Conservation (phyloP, 805 yeast species). For the Cyberlindnera maclurae region DNA sequence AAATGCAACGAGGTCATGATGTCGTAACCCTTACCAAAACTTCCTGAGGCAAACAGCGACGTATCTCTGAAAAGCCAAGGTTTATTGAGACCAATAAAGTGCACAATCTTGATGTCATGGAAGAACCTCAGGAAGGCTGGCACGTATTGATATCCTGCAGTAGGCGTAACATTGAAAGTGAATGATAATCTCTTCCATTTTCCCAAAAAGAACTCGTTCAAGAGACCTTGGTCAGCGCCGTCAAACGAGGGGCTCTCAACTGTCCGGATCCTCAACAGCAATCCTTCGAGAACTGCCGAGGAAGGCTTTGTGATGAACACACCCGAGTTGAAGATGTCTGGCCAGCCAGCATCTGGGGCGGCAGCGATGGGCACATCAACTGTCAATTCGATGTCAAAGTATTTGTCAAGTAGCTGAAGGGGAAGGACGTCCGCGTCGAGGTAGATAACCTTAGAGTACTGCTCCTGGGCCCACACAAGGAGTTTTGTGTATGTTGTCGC, state of each 20-base stretch:
- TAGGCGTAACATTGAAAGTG: slow-evolving; percentile 71
- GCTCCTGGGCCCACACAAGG: slow-evolving; percentile 37
- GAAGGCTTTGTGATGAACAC: slow-evolving; percentile 52
- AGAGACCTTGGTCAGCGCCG: slow-evolving; percentile 83
- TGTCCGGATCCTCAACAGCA: slow-evolving; percentile 25
- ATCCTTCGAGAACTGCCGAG: slow-evolving; percentile 29
- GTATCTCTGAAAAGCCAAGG: slow-evolving; percentile 38
- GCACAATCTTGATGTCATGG: slow-evolving; percentile 40
- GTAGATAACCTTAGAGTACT: slow-evolving; percentile 42
- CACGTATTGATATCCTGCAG: slow-evolving; percentile 58
- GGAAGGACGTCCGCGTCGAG: slow-evolving; percentile 61
- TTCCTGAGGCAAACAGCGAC: slow-evolving; percentile 1
- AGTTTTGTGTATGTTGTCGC: slow-evolving; percentile 42
- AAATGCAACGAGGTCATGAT: slow-evolving; percentile 6
- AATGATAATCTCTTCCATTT: slow-evolving; percentile 74
- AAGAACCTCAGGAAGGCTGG: slow-evolving; percentile 58
- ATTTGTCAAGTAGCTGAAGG: slow-evolving; percentile 21
- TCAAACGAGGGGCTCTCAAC: slow-evolving; percentile 44
- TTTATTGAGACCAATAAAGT: slow-evolving; percentile 57
- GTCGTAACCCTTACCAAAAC: slow-evolving; percentile 10
- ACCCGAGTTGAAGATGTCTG: slow-evolving; percentile 77
- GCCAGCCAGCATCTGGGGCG: slow-evolving; percentile 76
- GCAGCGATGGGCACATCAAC: slow-evolving; percentile 27
- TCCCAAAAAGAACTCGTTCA: slow-evolving; percentile 55
- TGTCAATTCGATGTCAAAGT: slow-evolving; percentile 19